These are phyloP conservation scores for Xenoacremonium recifei DNA, from an alignment of 2,329 filamentous ascomycete species.

Conservation along the genomic window DNA sequence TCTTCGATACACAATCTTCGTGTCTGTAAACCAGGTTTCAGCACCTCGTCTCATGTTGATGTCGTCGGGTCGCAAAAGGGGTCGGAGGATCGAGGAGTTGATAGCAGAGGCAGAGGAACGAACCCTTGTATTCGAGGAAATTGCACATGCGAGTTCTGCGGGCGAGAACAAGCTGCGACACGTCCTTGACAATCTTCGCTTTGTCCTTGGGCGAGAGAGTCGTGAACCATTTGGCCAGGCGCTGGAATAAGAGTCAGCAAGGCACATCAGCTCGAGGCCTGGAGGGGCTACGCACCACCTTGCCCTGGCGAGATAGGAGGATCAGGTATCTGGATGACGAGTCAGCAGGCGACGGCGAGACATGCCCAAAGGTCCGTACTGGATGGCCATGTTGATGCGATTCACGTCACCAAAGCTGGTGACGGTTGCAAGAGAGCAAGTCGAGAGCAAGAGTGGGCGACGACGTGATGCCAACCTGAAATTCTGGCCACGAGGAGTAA, in stretches of 20 bases:
- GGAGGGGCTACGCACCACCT: slow-evolving; percentile 76
- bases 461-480: slow-evolving; percentile 17
- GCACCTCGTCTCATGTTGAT: too few species aligned
- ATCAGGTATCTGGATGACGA: slow-evolving; percentile 77
- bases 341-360: slow-evolving; percentile 18
- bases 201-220: slow-evolving; percentile 97
- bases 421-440: too few species aligned
- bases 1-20: slow-evolving; percentile 96
- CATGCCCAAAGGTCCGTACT: slow-evolving; percentile 32
- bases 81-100: neutral
- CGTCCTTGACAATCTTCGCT: slow-evolving; percentile 99
- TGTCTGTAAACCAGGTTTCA: slow-evolving; percentile 59
- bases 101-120: slow-evolving; percentile 10
- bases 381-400: slow-evolving; percentile 41
- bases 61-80: too few species aligned
- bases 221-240: slow-evolving; percentile 98
- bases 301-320: slow-evolving; percentile 95
- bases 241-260: slow-evolving; percentile 53
- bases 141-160: slow-evolving; percentile 99
- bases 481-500: slow-evolving; percentile 27
- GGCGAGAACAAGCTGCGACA: slow-evolving; percentile 94
- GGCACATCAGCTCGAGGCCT: slow-evolving; percentile 6
- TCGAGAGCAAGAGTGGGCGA: slow-evolving; percentile 14
- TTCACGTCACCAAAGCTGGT: slow-evolving; percentile 20
- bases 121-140: slow-evolving; percentile 99